Evolutionary conservation across 176 grass and related monocot species (phyloP).

Genomic region (Rhipidocladum racemiflorum): DNA sequence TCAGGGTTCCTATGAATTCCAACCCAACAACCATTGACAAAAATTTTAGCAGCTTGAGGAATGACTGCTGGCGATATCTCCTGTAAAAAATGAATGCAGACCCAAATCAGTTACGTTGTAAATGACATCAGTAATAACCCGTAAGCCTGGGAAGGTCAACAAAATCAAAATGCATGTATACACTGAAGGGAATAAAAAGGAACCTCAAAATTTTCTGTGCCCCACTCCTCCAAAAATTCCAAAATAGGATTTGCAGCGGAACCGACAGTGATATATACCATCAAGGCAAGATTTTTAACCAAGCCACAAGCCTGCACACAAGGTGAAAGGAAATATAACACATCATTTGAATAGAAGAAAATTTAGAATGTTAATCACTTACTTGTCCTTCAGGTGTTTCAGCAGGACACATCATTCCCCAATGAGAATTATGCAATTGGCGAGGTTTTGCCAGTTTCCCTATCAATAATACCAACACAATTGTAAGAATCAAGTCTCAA

Average conservation of each 20-base stretch:
- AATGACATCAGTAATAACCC: constrained; percentile 9
- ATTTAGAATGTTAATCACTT: constrained; percentile 7
- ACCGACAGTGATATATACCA: constrained; percentile 97
- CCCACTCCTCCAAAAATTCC: constrained; percentile 99
- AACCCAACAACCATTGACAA: constrained; percentile 96
- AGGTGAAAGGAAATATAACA: constrained; percentile 15
- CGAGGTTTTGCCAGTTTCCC: constrained; percentile 95
- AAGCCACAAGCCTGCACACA: constrained; percentile 83
- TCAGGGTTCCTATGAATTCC: constrained; percentile 90
- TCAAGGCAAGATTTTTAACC: constrained; percentile 98
- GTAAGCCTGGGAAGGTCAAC: background rate
- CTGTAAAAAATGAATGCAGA: constrained; percentile 39
- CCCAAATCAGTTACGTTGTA: constrained; percentile 17
- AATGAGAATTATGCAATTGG: constrained; percentile 95
- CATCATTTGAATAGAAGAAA: background rate
- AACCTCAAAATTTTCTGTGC: constrained; percentile 99
- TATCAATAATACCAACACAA: constrained; percentile 39
- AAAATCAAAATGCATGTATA: constrained; percentile 20
- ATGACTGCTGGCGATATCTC: constrained; percentile 96
- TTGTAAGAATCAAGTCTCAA: background rate
- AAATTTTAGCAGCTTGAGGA: constrained; percentile 92
- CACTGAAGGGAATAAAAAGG: constrained; percentile 11
- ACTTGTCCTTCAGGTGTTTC: constrained; percentile 99
- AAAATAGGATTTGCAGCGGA: constrained; percentile 98
- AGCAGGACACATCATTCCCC: constrained; percentile 99